Percentiles rank a stretch among this genome's conserved stretches.
Evolutionary conservation across 345 rosid species (phyloP).

Genomic region (Syzygium jambos): DNA sequence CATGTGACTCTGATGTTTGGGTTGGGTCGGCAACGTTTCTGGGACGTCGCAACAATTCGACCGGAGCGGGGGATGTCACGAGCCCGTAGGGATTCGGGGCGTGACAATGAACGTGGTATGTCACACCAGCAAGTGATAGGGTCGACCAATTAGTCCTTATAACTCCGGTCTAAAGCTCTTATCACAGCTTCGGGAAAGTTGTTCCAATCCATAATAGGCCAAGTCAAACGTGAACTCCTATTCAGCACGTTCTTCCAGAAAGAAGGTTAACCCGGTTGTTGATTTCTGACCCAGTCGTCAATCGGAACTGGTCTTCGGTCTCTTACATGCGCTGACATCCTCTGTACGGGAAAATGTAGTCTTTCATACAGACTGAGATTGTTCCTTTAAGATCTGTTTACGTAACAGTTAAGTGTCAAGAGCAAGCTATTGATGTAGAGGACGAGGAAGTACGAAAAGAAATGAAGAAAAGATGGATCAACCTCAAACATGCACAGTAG

Average conservation of each 20-base stretch:
- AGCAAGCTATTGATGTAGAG: background rate
- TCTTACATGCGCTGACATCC: background rate
- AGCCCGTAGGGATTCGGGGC: too few relatives aligned
- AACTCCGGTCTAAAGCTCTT: background rate
- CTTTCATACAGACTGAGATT: background rate
- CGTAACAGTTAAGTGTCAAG: background rate
- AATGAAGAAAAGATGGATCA: background rate
- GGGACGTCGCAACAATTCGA: too few relatives aligned
- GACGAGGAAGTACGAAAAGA: background rate
- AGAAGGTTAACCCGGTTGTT: background rate
- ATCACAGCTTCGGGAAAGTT: background rate
- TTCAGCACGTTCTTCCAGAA: background rate
- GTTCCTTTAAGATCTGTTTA: background rate
- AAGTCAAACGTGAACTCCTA: background rate
- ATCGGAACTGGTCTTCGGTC: background rate
- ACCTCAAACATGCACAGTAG: background rate
- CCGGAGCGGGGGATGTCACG: too few relatives aligned
- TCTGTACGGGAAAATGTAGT: background rate
- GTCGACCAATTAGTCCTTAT: background rate
- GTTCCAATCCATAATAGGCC: background rate
- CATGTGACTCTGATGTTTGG: too few relatives aligned
- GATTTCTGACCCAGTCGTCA: background rate
- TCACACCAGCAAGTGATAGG: background rate
- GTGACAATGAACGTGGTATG: background rate
- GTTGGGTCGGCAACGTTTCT: too few relatives aligned